These are phyloP conservation scores for Populus nigra DNA, from an alignment of 345 rosid species.

Conservation along the genomic window DNA sequence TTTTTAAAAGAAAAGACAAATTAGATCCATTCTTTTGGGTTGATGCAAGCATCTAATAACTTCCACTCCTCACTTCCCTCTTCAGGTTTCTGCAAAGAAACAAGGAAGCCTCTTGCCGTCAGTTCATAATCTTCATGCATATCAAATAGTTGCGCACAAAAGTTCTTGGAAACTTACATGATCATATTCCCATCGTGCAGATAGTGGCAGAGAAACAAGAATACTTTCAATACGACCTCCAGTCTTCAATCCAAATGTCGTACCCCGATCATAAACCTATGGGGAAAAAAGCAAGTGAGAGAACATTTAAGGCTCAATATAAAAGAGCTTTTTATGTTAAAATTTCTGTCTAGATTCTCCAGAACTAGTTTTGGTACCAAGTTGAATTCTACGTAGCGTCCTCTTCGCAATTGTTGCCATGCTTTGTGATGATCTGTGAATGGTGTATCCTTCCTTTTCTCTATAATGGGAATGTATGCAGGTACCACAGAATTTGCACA, in stretches of 20 bases:
- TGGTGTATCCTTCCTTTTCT: conserved; percentile 71
- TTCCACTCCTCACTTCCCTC: conserved; percentile 99
- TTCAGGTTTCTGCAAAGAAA: conserved; percentile 66
- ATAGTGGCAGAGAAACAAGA: conserved; percentile 88
- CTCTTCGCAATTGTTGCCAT: conserved; percentile 96
- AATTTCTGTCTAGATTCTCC: neutral
- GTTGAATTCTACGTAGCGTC: conserved; percentile 95
- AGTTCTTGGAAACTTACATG: conserved; percentile 52
- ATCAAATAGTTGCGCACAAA: neutral
- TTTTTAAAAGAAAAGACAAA: neutral
- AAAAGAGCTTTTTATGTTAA: neutral
- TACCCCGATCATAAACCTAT: conserved; percentile 95
- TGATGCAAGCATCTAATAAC: conserved; percentile 89
- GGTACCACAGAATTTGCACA: conserved; percentile 91
- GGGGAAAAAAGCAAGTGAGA: conserved; percentile 1
- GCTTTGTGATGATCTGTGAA: conserved; percentile 82
- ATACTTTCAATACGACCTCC: conserved; percentile 97
- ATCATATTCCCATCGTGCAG: conserved; percentile 97
- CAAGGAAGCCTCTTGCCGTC: neutral
- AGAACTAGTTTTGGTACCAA: conserved; percentile 49
- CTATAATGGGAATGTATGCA: conserved; percentile 86
- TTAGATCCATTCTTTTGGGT: conserved; percentile 91
- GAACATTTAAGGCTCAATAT: conserved; percentile 5
- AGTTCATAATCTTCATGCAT: neutral
- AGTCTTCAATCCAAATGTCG: conserved; percentile 95